Base-by-base conservation (phyloP, 192 early-diverging fungal species). In the Coemansia sp. region DNA sequence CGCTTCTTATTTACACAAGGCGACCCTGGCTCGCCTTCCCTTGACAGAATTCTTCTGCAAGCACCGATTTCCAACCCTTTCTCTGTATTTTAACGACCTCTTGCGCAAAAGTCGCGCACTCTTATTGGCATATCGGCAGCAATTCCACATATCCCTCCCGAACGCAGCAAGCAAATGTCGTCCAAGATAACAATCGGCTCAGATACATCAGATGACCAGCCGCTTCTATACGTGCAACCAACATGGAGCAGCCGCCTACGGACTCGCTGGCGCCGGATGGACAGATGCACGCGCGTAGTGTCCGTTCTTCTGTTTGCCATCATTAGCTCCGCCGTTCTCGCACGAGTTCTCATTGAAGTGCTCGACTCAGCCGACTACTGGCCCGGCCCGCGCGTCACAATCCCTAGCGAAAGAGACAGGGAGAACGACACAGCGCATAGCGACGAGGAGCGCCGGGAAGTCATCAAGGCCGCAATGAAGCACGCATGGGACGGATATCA, bases 401-500 rank as follows among this genome's bases (percentile, higher is more conserved):
- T 75, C 35, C 69, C 73, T 10, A 66, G 69, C 15, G 46, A 67
- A 8, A n/a, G 46, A 15, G 70, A 81, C 50, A 45, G 58, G 23
- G 59, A 36, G 52, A 73, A 70, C 64, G 56, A 48, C 48, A 58
- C 68, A 7, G 53, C 41, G 11, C 45, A 34, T 25, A 67, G 41
- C 23, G 78, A 81, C 59, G 56, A 71, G 46, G 69, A 69, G 52
- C 73, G 78, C 22, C 43, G 79, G 17, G 38, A 65, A 2, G 73
- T 69, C 11, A 70, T 83, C 22, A 61, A 69, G 22, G 70, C 61
- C 0, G 82, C 82, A 35, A 79, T 83, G 73, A 69, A 62, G 59
- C 76, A 83, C 33, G 65, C 82, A 14, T 83, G 82, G 82, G 55
- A 66, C 42, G 82, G 82, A 8, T 83, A 83, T 59, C 69, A 62